Percentiles rank a stretch among this genome's conserved stretches.
Evolutionary conservation across 1,139 yeast genomes (phyloP).

Genomic region (Saccharomyces hybrid): DNA sequence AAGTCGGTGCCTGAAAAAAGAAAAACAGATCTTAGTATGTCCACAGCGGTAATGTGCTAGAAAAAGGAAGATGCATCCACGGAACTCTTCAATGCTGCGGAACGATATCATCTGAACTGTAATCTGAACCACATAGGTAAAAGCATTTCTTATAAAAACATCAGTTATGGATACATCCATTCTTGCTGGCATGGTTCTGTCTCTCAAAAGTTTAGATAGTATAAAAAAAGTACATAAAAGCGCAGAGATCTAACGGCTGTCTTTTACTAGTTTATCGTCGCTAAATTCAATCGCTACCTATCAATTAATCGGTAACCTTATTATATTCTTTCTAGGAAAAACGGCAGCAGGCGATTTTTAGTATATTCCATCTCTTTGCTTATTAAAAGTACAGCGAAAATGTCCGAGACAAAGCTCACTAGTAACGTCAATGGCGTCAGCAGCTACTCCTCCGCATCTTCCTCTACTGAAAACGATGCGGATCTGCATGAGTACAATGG

Average conservation of each 20-base stretch:
- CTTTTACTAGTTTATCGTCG: not conserved
- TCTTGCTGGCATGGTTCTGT: not conserved
- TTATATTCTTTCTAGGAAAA: not conserved
- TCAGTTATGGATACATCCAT: not conserved
- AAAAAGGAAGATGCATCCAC: not conserved
- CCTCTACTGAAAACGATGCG: constrained; percentile 4
- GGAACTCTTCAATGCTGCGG: not conserved
- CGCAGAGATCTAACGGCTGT: not conserved
- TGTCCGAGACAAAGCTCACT: not conserved
- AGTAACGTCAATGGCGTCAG: not conserved
- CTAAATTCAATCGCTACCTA: not conserved
- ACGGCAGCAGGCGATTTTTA: not conserved
- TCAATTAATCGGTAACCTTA: not conserved
- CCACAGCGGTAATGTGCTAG: not conserved
- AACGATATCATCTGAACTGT: not conserved
- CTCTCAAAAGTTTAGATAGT: not conserved
- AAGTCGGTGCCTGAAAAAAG: not conserved
- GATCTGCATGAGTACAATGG: constrained; percentile 14
- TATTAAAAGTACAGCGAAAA: not conserved
- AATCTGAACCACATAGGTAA: not conserved
- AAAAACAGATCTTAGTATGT: not conserved
- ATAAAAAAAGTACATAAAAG: not conserved
- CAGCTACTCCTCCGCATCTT: not conserved
- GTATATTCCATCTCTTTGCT: not conserved
- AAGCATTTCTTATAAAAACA: not conserved